Evolutionary conservation across 257 asterid genomes (phyloP), one percentile per base, ranked within the genome.

Genomic region (Salvia splendens): DNA sequence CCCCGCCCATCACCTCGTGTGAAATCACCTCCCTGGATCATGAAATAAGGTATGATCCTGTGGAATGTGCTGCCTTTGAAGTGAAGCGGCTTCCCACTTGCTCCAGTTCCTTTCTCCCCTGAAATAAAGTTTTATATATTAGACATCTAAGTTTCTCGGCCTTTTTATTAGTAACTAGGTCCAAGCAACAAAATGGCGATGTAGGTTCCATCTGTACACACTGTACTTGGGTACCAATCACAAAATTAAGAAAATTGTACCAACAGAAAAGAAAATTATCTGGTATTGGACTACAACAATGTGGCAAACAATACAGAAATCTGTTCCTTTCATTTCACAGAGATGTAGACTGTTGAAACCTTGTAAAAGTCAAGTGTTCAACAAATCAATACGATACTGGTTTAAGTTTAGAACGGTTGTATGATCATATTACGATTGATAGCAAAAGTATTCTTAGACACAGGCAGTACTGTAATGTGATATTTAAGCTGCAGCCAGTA

Each of bases 1-100:
- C 98, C 98, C 49, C 88, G 83, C 46, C 96, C 98, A 80, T 92
- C 96, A 14, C 96, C 96, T 64, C 60, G 84, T 40, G 96, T 92
- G 77, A 92, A 92, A 73, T 92, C 98, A 12, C 96, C 98, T 65
- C 98, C 98, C 73, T 89, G 98, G 76, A 92, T 92, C 98, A 92
- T 92, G 76, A 89, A 92, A 81, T 84, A 82, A 8, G 96, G 98
- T 73, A 92, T 89, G 82, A 92, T 89, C 74, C 98, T 81, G 70
- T 92, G 98, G 78, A 92, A 89, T 63, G 63, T 75, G 82, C 92
- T 87, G 51, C 96, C 98, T 76, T 80, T 92, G 73, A 81, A 92
- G 71, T 87, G 92, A 70, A 92, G 92, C 62, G 86, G 79, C 76
- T 86, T 87, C 59, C 96, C 95, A 38, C 87, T 86, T 42, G 72